Evolutionary conservation across 2,329 filamentous ascomycete genomes (phyloP).

Genomic region (Cercospora sp.): DNA sequence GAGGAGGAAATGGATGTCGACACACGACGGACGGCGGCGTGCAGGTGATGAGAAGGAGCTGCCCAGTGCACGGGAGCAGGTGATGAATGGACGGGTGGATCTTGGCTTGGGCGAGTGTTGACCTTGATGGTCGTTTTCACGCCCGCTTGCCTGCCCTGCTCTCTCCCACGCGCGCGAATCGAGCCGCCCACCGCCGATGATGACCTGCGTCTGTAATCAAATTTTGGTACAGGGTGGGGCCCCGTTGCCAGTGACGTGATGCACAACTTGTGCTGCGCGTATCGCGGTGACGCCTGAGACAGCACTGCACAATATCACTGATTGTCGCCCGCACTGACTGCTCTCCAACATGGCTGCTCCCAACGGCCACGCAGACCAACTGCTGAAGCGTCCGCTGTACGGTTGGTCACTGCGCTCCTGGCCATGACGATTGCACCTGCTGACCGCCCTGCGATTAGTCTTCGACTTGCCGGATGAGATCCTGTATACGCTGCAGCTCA

Average conservation of each 20-base stretch:
- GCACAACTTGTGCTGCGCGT: neutral
- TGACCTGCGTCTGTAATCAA: neutral
- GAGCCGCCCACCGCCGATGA: neutral
- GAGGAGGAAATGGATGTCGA: neutral
- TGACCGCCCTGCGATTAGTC: slow-evolving; percentile 51
- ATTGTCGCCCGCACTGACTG: neutral
- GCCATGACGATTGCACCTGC: neutral
- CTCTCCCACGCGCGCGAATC: slow-evolving; percentile 2
- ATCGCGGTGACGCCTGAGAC: neutral
- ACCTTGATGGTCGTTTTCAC: slow-evolving; percentile 1
- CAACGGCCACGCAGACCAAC: slow-evolving; percentile 28
- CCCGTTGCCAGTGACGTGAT: neutral
- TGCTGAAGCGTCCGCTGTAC: slow-evolving; percentile 54
- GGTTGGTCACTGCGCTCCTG: slow-evolving; percentile 38
- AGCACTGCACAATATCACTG: slow-evolving; percentile 3
- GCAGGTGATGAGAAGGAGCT: neutral
- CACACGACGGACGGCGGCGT: neutral
- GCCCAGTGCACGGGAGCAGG: neutral
- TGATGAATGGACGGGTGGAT: neutral
- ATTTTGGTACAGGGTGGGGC: neutral
- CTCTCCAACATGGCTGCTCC: slow-evolving; percentile 31
- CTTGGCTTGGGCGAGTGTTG: neutral
- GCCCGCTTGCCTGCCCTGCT: no score
- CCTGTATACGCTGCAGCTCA: slow-evolving; percentile 64
- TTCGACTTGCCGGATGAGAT: slow-evolving; percentile 80